phyloP scores from a whole-genome alignment of 768 basidiomycete genomes.

The Tricholoma furcatifolium region DNA sequence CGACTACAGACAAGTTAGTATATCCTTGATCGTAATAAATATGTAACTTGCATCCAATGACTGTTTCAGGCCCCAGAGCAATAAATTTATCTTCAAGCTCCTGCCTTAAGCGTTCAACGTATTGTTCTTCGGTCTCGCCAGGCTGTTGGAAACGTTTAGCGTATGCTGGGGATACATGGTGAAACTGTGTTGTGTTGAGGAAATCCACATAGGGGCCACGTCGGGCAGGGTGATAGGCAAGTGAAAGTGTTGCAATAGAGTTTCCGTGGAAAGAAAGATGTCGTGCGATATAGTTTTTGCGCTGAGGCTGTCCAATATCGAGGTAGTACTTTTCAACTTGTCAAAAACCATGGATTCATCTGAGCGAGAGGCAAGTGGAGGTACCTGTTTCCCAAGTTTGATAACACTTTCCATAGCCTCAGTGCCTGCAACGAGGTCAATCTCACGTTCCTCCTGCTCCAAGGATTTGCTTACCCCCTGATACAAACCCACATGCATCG shows the following conservation, averaged over 20 bases:
- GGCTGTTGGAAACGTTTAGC: slow-evolving; percentile 71
- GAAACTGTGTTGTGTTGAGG: slow-evolving; percentile 64
- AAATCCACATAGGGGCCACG: slow-evolving; percentile 68
- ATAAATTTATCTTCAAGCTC: slow-evolving; percentile 87
- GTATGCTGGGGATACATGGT: slow-evolving; percentile 88
- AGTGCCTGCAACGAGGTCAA: slow-evolving; percentile 49
- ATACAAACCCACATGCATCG: slow-evolving; percentile 65
- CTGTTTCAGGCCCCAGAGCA: slow-evolving; percentile 77
- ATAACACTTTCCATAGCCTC: slow-evolving; percentile 90
- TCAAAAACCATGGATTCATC: not conserved
- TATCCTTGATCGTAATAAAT: not conserved
- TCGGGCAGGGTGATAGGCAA: slow-evolving; percentile 65
- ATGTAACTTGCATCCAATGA: slow-evolving; percentile 68
- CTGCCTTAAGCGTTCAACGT: slow-evolving; percentile 71
- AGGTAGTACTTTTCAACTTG: slow-evolving; percentile 54
- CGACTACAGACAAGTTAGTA: slow-evolving; percentile 43
- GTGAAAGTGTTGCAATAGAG: slow-evolving; percentile 66
- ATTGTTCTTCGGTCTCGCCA: slow-evolving; percentile 75
- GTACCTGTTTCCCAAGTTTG: slow-evolving; percentile 77
- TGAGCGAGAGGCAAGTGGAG: slow-evolving; percentile 9
- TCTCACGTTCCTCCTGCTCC: not conserved
- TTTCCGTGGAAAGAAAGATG: slow-evolving; percentile 85
- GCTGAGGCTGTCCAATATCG: slow-evolving; percentile 66
- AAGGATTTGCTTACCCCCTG: slow-evolving; percentile 56
- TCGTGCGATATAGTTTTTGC: slow-evolving; percentile 78